phyloP scores from a whole-genome alignment of 345 rosid genomes.

The Eucalyptus caleyi region DNA sequence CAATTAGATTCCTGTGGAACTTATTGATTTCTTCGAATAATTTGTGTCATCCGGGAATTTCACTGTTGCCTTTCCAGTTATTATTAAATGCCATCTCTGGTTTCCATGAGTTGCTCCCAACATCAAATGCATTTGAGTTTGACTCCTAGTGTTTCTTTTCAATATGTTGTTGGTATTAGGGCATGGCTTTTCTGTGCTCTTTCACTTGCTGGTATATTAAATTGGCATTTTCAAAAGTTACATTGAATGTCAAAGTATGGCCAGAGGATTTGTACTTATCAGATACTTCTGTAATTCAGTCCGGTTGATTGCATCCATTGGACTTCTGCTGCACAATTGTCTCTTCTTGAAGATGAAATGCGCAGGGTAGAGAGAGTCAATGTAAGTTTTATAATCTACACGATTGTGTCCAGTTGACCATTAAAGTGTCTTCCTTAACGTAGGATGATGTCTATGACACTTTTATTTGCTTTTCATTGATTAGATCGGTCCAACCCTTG shows the following conservation, averaged over 20 bases:
- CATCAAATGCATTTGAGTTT: neutral
- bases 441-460: neutral
- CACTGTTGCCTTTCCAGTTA: neutral
- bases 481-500: neutral
- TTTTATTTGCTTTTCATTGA: neutral
- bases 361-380: conserved; percentile 93
- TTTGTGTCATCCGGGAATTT: neutral
- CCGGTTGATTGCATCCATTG: conserved; percentile 96
- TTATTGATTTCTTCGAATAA: neutral
- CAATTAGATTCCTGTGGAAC: neutral
- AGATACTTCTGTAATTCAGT: conserved; percentile 31
- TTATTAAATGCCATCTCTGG: neutral
- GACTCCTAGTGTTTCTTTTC: neutral
- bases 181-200: neutral
- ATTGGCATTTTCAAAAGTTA: neutral
- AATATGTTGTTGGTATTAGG: neutral
- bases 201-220: neutral
- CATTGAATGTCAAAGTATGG: neutral
- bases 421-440: neutral
- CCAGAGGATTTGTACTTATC: neutral
- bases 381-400: conserved; percentile 22
- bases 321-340: conserved; percentile 87
- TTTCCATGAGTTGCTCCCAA: neutral
- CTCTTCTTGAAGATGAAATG: conserved; percentile 97
- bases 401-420: neutral